These are phyloP conservation scores for Mycena vitilis DNA, from an alignment of 768 basidiomycete species.

Conservation along the genomic window DNA sequence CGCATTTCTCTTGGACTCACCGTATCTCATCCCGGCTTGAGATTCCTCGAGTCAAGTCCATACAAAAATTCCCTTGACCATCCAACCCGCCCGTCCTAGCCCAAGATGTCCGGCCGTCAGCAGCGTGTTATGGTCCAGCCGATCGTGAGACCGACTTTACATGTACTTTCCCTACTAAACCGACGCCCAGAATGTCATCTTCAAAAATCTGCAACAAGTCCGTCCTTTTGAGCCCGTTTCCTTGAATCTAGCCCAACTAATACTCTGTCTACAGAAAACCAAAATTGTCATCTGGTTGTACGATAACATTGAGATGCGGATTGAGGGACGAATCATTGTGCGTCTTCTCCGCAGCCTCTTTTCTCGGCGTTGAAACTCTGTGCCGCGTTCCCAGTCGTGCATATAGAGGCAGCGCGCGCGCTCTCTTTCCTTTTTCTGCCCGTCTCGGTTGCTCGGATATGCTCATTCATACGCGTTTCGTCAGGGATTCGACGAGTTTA, in stretches of 20 bases:
- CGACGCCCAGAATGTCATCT: conserved; percentile 86
- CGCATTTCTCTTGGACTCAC: conserved; percentile 4
- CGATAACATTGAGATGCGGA: conserved; percentile 96
- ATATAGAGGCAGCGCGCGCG: conserved; percentile 26
- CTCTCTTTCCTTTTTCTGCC: conserved; percentile 24
- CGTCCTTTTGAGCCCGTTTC: conserved; percentile 14
- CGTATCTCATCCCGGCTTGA: conserved; percentile 1
- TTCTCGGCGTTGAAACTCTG: conserved; percentile 21
- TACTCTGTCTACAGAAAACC: conserved; percentile 63
- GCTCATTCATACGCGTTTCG: conserved; percentile 38
- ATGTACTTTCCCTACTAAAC: conserved; percentile 22
- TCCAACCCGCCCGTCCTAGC: conserved; percentile 40
- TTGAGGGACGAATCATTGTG: conserved; percentile 96
- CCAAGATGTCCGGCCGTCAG: conserved; percentile 86
- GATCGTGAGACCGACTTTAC: conserved; percentile 75
- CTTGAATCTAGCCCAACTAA: conserved; percentile 24
- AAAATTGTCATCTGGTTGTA: conserved; percentile 96
- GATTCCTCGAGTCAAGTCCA: neutral
- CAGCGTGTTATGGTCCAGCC: conserved; percentile 99
- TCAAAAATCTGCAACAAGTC: conserved; percentile 95
- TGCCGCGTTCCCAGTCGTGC: conserved; percentile 33
- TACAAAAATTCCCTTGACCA: neutral
- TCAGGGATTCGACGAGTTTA: conserved; percentile 99
- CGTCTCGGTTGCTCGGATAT: conserved; percentile 24
- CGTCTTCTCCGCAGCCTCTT: conserved; percentile 48